Percentiles rank a stretch among this genome's conserved stretches.
Evolutionary conservation across 2,329 filamentous ascomycete species (phyloP).

Genomic region (Fusarium pseudocircinatum): DNA sequence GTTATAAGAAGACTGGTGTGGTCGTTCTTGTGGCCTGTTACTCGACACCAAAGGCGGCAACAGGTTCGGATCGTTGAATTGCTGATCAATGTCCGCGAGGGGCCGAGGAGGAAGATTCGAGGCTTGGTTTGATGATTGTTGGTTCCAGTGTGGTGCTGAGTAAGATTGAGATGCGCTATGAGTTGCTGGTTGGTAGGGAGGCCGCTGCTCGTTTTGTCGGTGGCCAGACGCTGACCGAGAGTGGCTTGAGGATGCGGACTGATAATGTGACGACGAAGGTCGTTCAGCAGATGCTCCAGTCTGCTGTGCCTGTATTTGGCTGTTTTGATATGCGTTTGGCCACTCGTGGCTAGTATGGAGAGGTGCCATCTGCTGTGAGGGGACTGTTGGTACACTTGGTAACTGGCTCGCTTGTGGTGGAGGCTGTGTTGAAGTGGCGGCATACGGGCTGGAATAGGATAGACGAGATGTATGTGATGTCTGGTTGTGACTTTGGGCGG

Average conservation of each 20-base stretch:
- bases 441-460: background rate
- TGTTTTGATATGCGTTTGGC: background rate
- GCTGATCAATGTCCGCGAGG: background rate
- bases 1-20: background rate
- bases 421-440: background rate
- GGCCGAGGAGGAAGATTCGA: background rate
- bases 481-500: background rate
- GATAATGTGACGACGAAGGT: background rate
- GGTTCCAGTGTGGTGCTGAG: background rate
- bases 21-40: background rate
- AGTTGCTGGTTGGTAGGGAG: background rate
- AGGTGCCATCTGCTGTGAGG: background rate
- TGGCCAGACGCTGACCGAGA: background rate
- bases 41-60: background rate
- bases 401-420: background rate
- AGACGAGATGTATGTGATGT: background rate
- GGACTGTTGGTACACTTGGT: background rate
- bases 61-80: background rate
- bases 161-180: background rate
- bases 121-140: background rate
- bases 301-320: background rate
- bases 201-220: background rate
- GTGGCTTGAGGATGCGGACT: background rate
- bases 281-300: background rate
- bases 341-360: background rate